Base-by-base conservation (phyloP, 2,329 filamentous ascomycete genomes). In the Sclerotinia spermophila region DNA sequence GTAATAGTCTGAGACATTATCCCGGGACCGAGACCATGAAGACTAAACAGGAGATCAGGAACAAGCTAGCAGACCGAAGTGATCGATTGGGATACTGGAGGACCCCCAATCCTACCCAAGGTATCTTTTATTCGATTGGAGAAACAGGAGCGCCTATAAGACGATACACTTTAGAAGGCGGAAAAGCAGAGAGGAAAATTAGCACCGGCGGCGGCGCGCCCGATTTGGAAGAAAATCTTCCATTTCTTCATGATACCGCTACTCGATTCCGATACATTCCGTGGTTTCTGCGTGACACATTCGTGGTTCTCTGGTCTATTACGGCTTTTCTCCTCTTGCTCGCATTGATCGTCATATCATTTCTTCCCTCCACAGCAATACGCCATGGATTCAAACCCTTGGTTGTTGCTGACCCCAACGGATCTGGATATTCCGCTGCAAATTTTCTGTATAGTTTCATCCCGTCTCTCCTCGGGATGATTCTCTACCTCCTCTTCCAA, bases 11-110 rank as follows among this genome's bases (percentile, higher is more conserved):
- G 64, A 83, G 84, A 33, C 90, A 92, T 76, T 97, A 94, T 79
- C 84, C 86, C 19, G 87, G 88, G 5, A 89, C 90, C 0, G 91
- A 94, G 76, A 87, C 88, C 0, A 84, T 88, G 58, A 80, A 81
- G 11, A 82, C 81, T 24, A 83, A 84, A 62, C 77, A 81, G 44
- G 84, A 88, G 45, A 87, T 91, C 76, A 82, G 81, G 75, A 81
- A 84, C 40, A 84, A 84, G 73, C 84, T 87, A 58, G 82, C 81
- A 65, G 86, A 83, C 76, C 87, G 84, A 72, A 87, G 87, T 73
- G 89, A 95, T 75, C 86, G 91, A 59, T 85, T 97, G n/a, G 93
- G 94, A 10, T 96, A 96, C 80, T 97, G 94, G 93, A 87, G 87
- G 71, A 88, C 89, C 38, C 88, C 89, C 27, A 88, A 88, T 69